These are phyloP conservation scores for Rhazya stricta DNA, from an alignment of 257 asterid genomes.

Conservation along the genomic window DNA sequence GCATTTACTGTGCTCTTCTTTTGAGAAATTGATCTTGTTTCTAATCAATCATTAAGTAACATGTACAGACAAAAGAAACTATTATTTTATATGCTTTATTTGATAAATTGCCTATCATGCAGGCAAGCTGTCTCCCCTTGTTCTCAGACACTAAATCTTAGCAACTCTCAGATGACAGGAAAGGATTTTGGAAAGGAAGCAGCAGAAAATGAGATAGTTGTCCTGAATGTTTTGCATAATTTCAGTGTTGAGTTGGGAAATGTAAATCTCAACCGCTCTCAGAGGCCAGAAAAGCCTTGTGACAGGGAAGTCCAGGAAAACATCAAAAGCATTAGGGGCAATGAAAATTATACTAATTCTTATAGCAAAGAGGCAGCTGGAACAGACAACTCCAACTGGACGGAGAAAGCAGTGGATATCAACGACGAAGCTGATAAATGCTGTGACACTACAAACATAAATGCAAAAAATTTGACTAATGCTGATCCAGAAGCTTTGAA, in stretches of 20 bases:
- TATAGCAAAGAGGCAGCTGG: conserved; percentile 14
- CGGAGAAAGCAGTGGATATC: neutral
- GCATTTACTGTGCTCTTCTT: neutral
- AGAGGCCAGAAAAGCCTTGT: conserved; percentile 10
- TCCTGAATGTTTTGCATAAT: conserved; percentile 9
- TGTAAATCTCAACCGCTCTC: conserved; percentile 12
- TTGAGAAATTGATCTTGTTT: neutral
- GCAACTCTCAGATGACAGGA: conserved; percentile 15
- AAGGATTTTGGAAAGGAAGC: conserved; percentile 8
- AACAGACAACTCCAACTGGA: neutral
- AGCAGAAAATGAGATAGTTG: conserved; percentile 10
- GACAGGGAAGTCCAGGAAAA: conserved; percentile 13
- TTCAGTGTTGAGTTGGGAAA: conserved; percentile 20
- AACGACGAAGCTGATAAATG: neutral
- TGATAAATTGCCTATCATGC: conserved; percentile 25
- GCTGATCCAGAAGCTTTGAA: neutral
- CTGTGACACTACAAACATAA: neutral
- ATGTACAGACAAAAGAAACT: neutral
- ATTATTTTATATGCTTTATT: neutral
- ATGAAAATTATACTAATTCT: no score
- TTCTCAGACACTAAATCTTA: conserved; percentile 16
- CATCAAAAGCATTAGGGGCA: neutral
- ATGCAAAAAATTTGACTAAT: conserved; percentile 4
- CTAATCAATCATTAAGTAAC: neutral
- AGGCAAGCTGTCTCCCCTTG: conserved; percentile 32